Evolutionary conservation across 1,139 yeast species (phyloP), one percentile per base, ranked within the genome.

Genomic region (Blastobotrys aristatus): DNA sequence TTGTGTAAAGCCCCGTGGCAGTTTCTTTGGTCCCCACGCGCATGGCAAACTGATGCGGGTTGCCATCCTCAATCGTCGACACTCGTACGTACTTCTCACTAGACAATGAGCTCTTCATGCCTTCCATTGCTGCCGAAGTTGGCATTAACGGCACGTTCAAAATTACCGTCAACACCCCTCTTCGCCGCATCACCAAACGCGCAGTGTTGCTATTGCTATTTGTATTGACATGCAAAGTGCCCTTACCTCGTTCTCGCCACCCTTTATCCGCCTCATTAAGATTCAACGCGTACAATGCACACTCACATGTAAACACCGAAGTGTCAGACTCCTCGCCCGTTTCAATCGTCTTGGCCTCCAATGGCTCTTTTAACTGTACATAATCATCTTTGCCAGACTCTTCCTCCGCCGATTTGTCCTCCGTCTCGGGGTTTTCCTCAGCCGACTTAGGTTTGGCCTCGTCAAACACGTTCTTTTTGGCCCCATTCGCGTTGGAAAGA

Each of bases 221-320:
- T 16, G 44, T 44, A 65, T 92, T 92, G 34, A 94, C 76, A 64
- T 87, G 96, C 16, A 94, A 69, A 3, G 81, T 77, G 1, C 99
- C 99, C 35, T 84, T 75, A 16, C 98, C 99, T 59, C 95, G 78
- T 66, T 94, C 98, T 64, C 86, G 92, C 98, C 99, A 94, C 1
- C 96, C 97, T 24, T 75, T 78, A 11, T 75, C 65, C 1, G 84
- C 74, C 36, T 78, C 74, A 1, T 82, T 69, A 35, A 90, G 69
- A 56, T 84, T 81, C 55, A 88, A 70, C 45, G 82, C 87, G 62
- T 89, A 94, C 17, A 92, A 70, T 62, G 90, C 88, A 13, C 95
- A 89, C 37, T 84, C 80, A 40, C 84, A 75, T 36, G 79, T 78
- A 63, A 79, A 87, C 8, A 82, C 66, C 0, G 87, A 78, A 38